Percentiles rank a stretch among this genome's conserved stretches.
phyloP scores from a whole-genome alignment of 2,329 filamentous ascomycete genomes.

The Cladophialophora bantiana region DNA sequence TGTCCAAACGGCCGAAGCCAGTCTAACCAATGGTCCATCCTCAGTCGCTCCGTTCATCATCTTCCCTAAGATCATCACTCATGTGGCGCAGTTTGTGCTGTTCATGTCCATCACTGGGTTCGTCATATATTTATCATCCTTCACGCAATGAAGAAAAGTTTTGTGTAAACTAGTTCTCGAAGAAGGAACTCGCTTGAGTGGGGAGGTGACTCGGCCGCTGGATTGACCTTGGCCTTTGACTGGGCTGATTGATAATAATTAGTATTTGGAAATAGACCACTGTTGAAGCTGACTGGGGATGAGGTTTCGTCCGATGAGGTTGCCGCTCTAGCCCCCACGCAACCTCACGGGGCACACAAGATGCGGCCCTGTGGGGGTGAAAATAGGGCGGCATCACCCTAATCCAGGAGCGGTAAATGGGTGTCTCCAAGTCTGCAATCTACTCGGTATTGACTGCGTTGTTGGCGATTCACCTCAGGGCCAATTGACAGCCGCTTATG shows the following conservation, averaged over 20 bases:
- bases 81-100: conserved; percentile 27
- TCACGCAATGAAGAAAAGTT: conserved; percentile 34
- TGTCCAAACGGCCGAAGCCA: not conserved
- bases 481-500: not conserved
- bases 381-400: too few relatives aligned
- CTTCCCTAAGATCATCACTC: conserved; percentile 29
- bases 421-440: not conserved
- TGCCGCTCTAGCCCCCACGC: too few relatives aligned
- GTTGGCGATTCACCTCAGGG: not conserved
- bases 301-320: too few relatives aligned
- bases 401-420: too few relatives aligned
- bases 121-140: conserved; percentile 43
- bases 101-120: conserved; percentile 38
- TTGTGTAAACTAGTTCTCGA: not conserved
- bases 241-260: too few relatives aligned
- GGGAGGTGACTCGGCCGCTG: not conserved
- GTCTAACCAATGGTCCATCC: not conserved
- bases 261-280: too few relatives aligned
- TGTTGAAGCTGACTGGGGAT: too few relatives aligned
- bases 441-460: not conserved
- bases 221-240: too few relatives aligned
- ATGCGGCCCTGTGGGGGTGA: too few relatives aligned
- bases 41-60: conserved; percentile 1
- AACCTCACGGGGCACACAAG: too few relatives aligned
- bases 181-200: not conserved